A percentile compares a stretch with the other conserved stretches of the same genome.
Evolutionary conservation across 768 basidiomycete species (phyloP).

Genomic region (Lactarius hengduanensis): DNA sequence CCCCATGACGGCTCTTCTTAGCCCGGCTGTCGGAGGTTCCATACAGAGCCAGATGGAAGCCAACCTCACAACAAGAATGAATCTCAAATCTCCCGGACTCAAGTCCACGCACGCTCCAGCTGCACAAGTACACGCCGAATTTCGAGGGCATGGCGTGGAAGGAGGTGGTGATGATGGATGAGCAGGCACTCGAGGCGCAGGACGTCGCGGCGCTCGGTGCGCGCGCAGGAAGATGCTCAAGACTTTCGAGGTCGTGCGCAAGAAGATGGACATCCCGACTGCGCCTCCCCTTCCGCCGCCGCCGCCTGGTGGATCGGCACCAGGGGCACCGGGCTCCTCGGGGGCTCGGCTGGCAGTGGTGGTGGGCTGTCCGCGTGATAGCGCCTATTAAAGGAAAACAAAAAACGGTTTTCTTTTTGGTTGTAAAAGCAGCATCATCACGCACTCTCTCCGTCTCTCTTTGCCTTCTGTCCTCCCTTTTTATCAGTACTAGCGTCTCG

Average conservation of each 20-base stretch:
- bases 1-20: slow-evolving; percentile 93
- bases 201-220: slow-evolving; percentile 97
- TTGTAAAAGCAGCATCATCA: too few relatives aligned
- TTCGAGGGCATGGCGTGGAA: slow-evolving; percentile 79
- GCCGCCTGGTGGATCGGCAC: not conserved
- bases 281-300: slow-evolving; percentile 18
- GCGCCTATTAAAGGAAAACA: too few relatives aligned
- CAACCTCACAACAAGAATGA: slow-evolving; percentile 77
- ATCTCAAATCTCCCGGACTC: slow-evolving; percentile 82
- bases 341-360: too few relatives aligned
- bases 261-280: slow-evolving; percentile 71
- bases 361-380: too few relatives aligned
- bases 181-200: slow-evolving; percentile 71
- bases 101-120: slow-evolving; percentile 59
- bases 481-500: not conserved
- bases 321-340: not conserved
- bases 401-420: too few relatives aligned
- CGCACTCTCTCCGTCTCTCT: slow-evolving; percentile 38
- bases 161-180: slow-evolving; percentile 53
- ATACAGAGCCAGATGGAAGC: slow-evolving; percentile 99
- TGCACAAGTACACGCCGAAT: slow-evolving; percentile 99
- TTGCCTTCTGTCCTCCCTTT: too few relatives aligned
- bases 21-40: slow-evolving; percentile 87
- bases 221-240: slow-evolving; percentile 95
- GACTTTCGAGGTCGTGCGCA: slow-evolving; percentile 80